Conservation (phyloP, 495 filamentous ascomycete species). For the Talaromyces wortmannii region DNA sequence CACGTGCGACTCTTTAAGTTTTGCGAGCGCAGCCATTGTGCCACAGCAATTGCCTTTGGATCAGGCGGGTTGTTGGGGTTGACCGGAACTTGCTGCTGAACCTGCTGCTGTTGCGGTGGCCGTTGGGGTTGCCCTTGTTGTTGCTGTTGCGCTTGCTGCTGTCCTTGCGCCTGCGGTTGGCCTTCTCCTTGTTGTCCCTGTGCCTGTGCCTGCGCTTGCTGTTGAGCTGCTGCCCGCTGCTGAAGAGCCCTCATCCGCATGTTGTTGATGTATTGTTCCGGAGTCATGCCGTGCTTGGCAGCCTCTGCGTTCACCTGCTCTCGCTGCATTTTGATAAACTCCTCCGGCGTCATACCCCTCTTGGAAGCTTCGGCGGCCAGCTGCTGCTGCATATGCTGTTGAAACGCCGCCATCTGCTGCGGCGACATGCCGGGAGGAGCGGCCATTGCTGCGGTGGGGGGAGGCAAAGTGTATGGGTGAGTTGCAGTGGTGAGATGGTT, state of each 20-base stretch:
- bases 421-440: constrained; percentile 63
- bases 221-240: constrained; percentile 34
- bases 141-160: constrained; percentile 29
- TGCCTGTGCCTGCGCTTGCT: constrained; percentile 35
- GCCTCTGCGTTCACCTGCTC: constrained; percentile 56
- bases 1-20: constrained; percentile 85
- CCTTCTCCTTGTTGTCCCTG: constrained; percentile 24
- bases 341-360: constrained; percentile 67
- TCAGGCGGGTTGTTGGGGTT: constrained; percentile 68
- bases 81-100: constrained; percentile 42
- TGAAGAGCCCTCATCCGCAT: constrained; percentile 55
- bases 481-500: neutral
- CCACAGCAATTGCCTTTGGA: constrained; percentile 81
- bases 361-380: constrained; percentile 68
- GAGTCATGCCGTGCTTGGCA: constrained; percentile 51
- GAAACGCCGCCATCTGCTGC: constrained; percentile 78
- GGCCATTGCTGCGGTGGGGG: constrained; percentile 24
- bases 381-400: constrained; percentile 84
- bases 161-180: constrained; percentile 38
- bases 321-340: constrained; percentile 58
- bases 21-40: constrained; percentile 80
- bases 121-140: constrained; percentile 8
- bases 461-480: too few relatives aligned
- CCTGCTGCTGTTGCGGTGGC: constrained; percentile 25
- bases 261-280: constrained; percentile 58